Evolutionary conservation across 192 early-diverging fungal genomes (phyloP).

Genomic region (Chytriomyces hyalinus): DNA sequence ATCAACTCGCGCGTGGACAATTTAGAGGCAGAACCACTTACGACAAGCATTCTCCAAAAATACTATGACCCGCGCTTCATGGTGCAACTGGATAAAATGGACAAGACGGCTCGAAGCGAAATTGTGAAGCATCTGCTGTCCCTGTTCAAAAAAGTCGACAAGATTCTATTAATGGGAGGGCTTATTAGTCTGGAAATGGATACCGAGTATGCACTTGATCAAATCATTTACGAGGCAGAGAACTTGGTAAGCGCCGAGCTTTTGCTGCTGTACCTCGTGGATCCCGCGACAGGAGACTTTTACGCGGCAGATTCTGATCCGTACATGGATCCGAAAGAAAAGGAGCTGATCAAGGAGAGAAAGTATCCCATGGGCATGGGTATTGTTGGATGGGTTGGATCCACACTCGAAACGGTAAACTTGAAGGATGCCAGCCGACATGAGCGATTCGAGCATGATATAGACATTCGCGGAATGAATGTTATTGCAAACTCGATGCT

Average conservation of each 20-base stretch:
- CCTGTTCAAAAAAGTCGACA: constrained; percentile 53
- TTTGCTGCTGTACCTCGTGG: constrained; percentile 49
- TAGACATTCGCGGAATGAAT: constrained; percentile 41
- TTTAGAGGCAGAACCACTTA: constrained; percentile 17
- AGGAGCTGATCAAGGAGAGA: constrained; percentile 33
- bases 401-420: constrained; percentile 46
- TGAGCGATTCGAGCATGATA: constrained; percentile 44
- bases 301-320: constrained; percentile 37
- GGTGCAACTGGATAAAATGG: constrained; percentile 52
- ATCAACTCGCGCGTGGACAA: neutral
- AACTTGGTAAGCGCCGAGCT: constrained; percentile 41
- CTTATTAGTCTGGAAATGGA: constrained; percentile 49
- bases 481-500: constrained; percentile 39
- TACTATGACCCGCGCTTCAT: constrained; percentile 57
- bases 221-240: constrained; percentile 43
- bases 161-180: constrained; percentile 41
- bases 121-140: constrained; percentile 49
- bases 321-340: constrained; percentile 29
- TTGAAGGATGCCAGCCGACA: constrained; percentile 43
- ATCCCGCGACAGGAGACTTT: constrained; percentile 48
- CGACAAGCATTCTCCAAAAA: constrained; percentile 47
- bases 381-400: constrained; percentile 50
- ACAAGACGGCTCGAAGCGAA: constrained; percentile 36
- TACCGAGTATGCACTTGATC: constrained; percentile 41
- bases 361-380: constrained; percentile 44